Conservation (phyloP, 2,329 filamentous ascomycete species). For the Exophiala xenobiotica region DNA sequence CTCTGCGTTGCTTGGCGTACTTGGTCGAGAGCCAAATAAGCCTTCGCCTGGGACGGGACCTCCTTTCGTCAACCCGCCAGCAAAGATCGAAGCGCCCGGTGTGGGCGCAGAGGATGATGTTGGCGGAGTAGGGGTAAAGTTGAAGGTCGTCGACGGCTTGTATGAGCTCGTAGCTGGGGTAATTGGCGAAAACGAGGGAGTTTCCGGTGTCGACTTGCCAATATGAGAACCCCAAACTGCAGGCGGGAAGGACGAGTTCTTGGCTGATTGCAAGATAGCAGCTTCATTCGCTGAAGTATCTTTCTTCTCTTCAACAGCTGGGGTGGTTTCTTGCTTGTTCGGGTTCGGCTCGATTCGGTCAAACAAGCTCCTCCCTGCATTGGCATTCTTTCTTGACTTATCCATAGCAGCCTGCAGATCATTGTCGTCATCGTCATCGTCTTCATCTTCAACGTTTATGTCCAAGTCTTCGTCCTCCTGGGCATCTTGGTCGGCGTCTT, state of each 20-base stretch:
- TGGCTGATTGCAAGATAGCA: conserved; percentile 36
- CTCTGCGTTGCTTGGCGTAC: conserved; percentile 27
- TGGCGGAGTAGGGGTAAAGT: conserved; percentile 25
- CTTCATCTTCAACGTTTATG: conserved; percentile 22
- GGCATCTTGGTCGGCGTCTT: conserved; percentile 21
- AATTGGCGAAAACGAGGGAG: conserved; percentile 24
- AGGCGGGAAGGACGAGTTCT: conserved; percentile 32
- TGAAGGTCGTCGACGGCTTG: conserved; percentile 28
- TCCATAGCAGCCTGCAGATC: conserved; percentile 24
- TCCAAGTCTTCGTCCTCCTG: conserved; percentile 18
- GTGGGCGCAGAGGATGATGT: conserved; percentile 11
- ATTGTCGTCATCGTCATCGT: conserved; percentile 23
- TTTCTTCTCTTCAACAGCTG: conserved; percentile 13
- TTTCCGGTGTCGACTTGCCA: conserved; percentile 27
- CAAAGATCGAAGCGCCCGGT: conserved; percentile 27
- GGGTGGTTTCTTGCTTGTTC: conserved; percentile 9
- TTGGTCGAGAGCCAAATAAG: conserved; percentile 34
- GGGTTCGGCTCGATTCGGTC: conserved; percentile 28
- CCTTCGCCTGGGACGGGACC: conserved; percentile 30
- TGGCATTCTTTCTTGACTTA: conserved; percentile 10
- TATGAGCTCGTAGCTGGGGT: conserved; percentile 23
- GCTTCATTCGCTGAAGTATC: conserved; percentile 12
- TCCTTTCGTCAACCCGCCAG: conserved; percentile 22
- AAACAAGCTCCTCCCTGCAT: conserved; percentile 28
- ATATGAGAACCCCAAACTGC: conserved; percentile 42